Conservation (phyloP, 1,284 basidiomycete genomes). For the Mycena sp. region DNA sequence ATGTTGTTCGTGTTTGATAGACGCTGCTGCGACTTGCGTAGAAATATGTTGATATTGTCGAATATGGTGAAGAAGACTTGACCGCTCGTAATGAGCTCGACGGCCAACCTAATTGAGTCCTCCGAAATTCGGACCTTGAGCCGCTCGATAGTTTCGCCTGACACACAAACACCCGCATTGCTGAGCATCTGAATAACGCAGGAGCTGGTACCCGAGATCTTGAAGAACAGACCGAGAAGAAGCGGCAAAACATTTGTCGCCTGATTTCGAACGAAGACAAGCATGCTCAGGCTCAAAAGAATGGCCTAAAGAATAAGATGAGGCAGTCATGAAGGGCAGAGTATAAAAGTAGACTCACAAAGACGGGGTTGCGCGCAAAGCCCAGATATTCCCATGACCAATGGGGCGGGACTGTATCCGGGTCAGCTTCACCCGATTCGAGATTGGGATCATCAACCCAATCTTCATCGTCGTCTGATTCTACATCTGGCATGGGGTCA, state of each 20-base stretch:
- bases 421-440: too few relatives aligned
- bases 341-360: constrained; percentile 17
- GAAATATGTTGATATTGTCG: too few relatives aligned
- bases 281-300: constrained; percentile 33
- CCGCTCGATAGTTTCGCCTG: constrained; percentile 35
- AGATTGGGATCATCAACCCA: constrained; percentile 27
- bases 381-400: constrained; percentile 14
- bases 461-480: constrained; percentile 8
- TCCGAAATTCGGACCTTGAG: constrained; percentile 37
- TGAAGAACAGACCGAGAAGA: too few relatives aligned
- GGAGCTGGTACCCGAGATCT: too few relatives aligned
- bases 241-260: too few relatives aligned
- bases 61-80: too few relatives aligned
- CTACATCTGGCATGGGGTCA: not conserved
- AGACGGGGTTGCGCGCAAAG: constrained; percentile 24
- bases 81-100: constrained; percentile 34
- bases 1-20: too few relatives aligned
- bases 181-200: constrained; percentile 38
- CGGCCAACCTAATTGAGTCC: constrained; percentile 32
- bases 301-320: constrained; percentile 26
- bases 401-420: not conserved
- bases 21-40: too few relatives aligned
- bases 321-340: not conserved
- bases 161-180: constrained; percentile 37
- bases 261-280: too few relatives aligned